A percentile compares a stretch with the other conserved stretches of the same genome.
Evolutionary conservation across 2,329 filamentous ascomycete genomes (phyloP).

Genomic region (Stagonosporopsis chrysanthemi): DNA sequence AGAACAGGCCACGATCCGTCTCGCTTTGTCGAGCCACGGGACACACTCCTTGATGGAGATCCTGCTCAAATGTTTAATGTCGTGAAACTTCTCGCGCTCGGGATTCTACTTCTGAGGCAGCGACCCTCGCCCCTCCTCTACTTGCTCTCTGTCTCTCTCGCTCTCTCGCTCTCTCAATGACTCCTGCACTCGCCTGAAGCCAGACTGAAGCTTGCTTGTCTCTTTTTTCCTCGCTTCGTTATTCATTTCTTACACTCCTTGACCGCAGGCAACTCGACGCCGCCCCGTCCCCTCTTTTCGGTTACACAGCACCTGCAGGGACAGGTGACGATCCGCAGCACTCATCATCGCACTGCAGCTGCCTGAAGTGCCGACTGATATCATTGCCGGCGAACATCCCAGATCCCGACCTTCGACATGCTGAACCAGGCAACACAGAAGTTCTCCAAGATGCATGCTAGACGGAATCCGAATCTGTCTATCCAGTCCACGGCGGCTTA

Average conservation of each 20-base stretch:
- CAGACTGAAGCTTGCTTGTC: constrained; percentile 14
- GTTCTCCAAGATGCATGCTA: constrained; percentile 54
- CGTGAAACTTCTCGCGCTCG: constrained; percentile 37
- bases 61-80: constrained; percentile 31
- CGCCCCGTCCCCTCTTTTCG: constrained; percentile 23
- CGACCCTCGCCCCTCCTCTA: constrained; percentile 11
- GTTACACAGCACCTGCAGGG: constrained; percentile 35
- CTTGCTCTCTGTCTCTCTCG: constrained; percentile 20
- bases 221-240: constrained; percentile 30
- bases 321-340: constrained; percentile 28
- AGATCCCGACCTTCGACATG: constrained; percentile 35
- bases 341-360: constrained; percentile 24
- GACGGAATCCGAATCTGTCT: constrained; percentile 57
- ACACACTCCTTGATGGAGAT: constrained; percentile 40
- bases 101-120: constrained; percentile 25
- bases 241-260: constrained; percentile 18
- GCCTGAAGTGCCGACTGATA: constrained; percentile 13
- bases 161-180: constrained; percentile 17
- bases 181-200: constrained; percentile 18
- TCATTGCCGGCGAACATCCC: constrained; percentile 5
- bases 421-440: constrained; percentile 47
- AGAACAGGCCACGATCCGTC: constrained; percentile 13
- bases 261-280: constrained; percentile 22
- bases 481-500: constrained; percentile 52
- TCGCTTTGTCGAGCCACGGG: constrained; percentile 9